A percentile compares a stretch with the other conserved stretches of the same genome.
Conservation (phyloP, 805 yeast genomes). For the Hagleromyces aurorensis region DNA sequence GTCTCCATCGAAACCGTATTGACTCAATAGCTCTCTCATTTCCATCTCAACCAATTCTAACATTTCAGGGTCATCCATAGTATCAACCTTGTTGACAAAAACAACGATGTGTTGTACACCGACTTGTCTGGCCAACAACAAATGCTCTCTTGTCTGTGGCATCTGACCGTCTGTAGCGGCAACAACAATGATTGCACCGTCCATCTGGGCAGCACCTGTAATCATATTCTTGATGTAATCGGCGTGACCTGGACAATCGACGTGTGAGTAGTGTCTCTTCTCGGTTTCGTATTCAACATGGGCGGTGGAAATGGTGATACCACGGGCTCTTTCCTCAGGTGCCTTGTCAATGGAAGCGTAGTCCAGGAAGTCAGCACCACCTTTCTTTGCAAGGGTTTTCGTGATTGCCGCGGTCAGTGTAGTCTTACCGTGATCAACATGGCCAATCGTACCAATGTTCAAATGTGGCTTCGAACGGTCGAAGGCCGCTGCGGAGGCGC, state of each 20-base stretch:
- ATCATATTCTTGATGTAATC: slow-evolving; percentile 99
- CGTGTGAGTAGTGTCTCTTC: slow-evolving; percentile 94
- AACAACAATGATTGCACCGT: slow-evolving; percentile 98
- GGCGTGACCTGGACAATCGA: slow-evolving; percentile 98
- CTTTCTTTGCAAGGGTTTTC: slow-evolving; percentile 77
- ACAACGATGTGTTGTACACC: slow-evolving; percentile 98
- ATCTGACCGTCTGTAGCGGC: slow-evolving; percentile 99
- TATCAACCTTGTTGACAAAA: slow-evolving; percentile 95
- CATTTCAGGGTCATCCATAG: slow-evolving; percentile 98
- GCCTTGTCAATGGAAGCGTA: slow-evolving; percentile 93
- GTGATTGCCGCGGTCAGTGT: slow-evolving; percentile 98
- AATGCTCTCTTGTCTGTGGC: slow-evolving; percentile 99
- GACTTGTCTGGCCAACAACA: slow-evolving; percentile 97
- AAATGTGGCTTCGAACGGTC: slow-evolving; percentile 95
- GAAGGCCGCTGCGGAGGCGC: slow-evolving; percentile 59
- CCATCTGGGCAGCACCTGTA: slow-evolving; percentile 99
- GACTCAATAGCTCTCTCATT: slow-evolving; percentile 90
- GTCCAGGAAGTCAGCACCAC: slow-evolving; percentile 91
- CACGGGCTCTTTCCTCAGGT: slow-evolving; percentile 99
- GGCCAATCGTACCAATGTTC: slow-evolving; percentile 97
- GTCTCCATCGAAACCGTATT: slow-evolving; percentile 97
- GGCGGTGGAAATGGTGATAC: slow-evolving; percentile 96
- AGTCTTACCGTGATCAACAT: slow-evolving; percentile 98
- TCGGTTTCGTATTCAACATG: slow-evolving; percentile 96
- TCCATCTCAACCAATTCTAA: slow-evolving; percentile 99